Evolutionary conservation across 2,329 filamentous ascomycete species (phyloP).

Genomic region (Apiospora koreana): DNA sequence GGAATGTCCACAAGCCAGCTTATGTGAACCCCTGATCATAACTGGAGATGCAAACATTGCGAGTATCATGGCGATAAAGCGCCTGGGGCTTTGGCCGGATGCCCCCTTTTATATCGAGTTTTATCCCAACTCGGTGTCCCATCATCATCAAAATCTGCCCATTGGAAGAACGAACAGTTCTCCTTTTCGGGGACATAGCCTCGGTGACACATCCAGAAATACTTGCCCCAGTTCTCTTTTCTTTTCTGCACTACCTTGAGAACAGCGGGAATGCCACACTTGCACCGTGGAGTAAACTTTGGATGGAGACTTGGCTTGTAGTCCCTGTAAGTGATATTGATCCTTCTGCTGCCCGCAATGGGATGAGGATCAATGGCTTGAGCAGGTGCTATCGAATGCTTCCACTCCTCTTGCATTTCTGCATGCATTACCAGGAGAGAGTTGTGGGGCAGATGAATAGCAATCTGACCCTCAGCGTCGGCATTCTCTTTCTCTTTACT

Average conservation of each 20-base stretch:
- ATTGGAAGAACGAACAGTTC: slow-evolving; percentile 77
- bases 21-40: background rate
- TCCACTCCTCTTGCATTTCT: slow-evolving; percentile 97
- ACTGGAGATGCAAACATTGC: background rate
- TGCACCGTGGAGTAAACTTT: slow-evolving; percentile 73
- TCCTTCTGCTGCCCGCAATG: slow-evolving; percentile 73
- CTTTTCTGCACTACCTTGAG: slow-evolving; percentile 80
- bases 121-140: slow-evolving; percentile 71
- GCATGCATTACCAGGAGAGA: slow-evolving; percentile 94
- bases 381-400: slow-evolving; percentile 79
- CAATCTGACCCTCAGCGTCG: slow-evolving; percentile 80
- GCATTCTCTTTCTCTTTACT: slow-evolving; percentile 46
- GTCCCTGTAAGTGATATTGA: slow-evolving; percentile 93
- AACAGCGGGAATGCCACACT: slow-evolving; percentile 67
- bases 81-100: background rate
- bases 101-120: slow-evolving; percentile 25
- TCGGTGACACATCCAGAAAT: slow-evolving; percentile 94
- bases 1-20: background rate
- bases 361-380: slow-evolving; percentile 82
- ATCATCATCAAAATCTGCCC: slow-evolving; percentile 85
- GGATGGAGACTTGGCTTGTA: slow-evolving; percentile 81
- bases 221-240: slow-evolving; percentile 73
- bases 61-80: background rate
- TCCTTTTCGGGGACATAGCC: slow-evolving; percentile 69
- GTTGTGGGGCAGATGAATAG: slow-evolving; percentile 93